Evolutionary conservation across 2,329 filamentous ascomycete genomes (phyloP), one percentile per base, ranked within the genome.

Genomic region (Aureobasidium sp.): DNA sequence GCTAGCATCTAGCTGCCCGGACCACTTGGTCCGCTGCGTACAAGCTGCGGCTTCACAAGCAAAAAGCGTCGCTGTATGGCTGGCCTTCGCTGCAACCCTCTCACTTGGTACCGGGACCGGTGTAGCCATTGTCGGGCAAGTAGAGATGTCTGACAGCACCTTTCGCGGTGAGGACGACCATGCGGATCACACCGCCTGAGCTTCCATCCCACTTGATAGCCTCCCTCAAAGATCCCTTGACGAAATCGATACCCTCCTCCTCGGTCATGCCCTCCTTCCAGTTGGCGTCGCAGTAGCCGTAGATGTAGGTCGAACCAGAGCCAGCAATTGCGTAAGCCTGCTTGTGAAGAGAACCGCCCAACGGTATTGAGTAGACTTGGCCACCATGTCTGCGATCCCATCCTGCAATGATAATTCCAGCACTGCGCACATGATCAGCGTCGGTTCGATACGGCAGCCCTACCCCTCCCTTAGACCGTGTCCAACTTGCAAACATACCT

Each of bases 191-290:
- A 79, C 94, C 94, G 68, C 94, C 94, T 3, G 94, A 97, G 81
- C 92, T 97, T 67, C 94, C 94, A 74, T 99, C 94, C 94, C 94
- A 99, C 79, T 96, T 96, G 83, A 99, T 97, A 17, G 94, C 94
- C 82, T 99, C 93, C 71, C 85, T 81, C 73, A 99, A 80, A 36
- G 94, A 87, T 52, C 87, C 88, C 80, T 96, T 97, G 74, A 99
- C 94, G 71, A 99, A 99, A 44, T 87, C 78, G 67, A 99, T 87
- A 0, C 94, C 94, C 65, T 96, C 92, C 61, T 85, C 82, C 81
- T 97, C 91, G 59, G 88, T 90, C 92, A 99, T 97, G 67, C 86
- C 86, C 78, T 97, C 94, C 75, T 82, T 86, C 94, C 94, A 99
- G 82, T 99, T 86, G 63, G 91, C 87, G 74, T 99, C 93, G 74